Conservation (phyloP, 2,329 filamentous ascomycete genomes). For the Fusarium succisae region DNA sequence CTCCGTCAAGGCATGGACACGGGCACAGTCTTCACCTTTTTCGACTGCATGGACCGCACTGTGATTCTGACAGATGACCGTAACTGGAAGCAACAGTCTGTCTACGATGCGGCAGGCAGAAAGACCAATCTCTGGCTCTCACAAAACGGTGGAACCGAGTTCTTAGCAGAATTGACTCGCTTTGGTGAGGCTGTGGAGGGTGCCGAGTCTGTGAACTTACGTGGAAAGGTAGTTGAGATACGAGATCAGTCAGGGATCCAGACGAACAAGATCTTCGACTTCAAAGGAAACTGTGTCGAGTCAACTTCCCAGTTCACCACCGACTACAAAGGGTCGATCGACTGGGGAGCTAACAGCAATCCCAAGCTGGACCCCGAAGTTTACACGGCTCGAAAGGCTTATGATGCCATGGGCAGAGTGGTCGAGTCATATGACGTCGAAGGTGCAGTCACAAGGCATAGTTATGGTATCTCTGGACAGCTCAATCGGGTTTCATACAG, state of each 20-base stretch:
- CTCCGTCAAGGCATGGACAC: neutral
- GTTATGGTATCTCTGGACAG: neutral
- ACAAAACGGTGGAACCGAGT: neutral
- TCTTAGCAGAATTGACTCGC: accelerated
- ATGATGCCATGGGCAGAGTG: neutral
- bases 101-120: neutral
- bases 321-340: neutral
- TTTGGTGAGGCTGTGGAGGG: accelerated
- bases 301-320: neutral
- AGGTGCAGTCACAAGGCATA: neutral
- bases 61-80: neutral
- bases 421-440: neutral
- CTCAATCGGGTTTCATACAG: neutral
- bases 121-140: neutral
- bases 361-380: no score
- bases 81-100: neutral
- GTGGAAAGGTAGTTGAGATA: neutral
- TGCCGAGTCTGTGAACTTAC: accelerated
- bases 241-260: neutral
- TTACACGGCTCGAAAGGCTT: no score
- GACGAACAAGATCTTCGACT: accelerated
- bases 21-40: neutral
- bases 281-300: neutral
- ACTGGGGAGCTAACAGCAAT: no score
- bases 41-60: neutral